A percentile compares a stretch with the other conserved stretches of the same genome.
These are phyloP conservation scores for Neurospora tetraspora DNA, from an alignment of 495 filamentous ascomycete species.

Conservation along the genomic window DNA sequence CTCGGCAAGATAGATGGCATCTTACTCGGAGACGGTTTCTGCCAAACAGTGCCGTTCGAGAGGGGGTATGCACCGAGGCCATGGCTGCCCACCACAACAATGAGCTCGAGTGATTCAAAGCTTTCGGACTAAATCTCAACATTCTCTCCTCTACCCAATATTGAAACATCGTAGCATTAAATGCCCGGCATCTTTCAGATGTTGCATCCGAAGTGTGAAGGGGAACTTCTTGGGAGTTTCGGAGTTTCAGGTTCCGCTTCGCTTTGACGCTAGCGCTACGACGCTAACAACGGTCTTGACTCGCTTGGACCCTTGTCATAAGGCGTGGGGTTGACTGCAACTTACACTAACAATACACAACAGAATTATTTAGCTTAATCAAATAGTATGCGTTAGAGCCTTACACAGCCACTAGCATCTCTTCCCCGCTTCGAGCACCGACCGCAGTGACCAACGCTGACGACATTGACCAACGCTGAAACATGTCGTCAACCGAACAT, in stretches of 20 bases:
- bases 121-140: neutral
- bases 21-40: too few relatives aligned
- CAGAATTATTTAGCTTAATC: too few relatives aligned
- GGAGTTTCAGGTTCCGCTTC: neutral
- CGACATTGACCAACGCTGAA: neutral
- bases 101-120: too few relatives aligned
- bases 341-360: neutral
- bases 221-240: neutral
- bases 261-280: neutral
- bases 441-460: neutral
- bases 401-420: neutral
- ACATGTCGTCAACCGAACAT: neutral
- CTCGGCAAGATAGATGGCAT: too few relatives aligned
- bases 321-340: neutral
- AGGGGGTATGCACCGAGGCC: too few relatives aligned
- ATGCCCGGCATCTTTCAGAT: neutral
- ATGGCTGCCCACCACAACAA: neutral
- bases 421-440: neutral
- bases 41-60: too few relatives aligned
- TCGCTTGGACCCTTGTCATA: neutral
- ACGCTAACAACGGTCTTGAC: neutral
- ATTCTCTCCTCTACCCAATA: neutral
- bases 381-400: neutral
- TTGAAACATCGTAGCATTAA: neutral
- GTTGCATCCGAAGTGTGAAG: neutral